Evolutionary conservation across 345 rosid genomes (phyloP), one percentile per base, ranked within the genome.

Genomic region (Leavenworthia alabamica): DNA sequence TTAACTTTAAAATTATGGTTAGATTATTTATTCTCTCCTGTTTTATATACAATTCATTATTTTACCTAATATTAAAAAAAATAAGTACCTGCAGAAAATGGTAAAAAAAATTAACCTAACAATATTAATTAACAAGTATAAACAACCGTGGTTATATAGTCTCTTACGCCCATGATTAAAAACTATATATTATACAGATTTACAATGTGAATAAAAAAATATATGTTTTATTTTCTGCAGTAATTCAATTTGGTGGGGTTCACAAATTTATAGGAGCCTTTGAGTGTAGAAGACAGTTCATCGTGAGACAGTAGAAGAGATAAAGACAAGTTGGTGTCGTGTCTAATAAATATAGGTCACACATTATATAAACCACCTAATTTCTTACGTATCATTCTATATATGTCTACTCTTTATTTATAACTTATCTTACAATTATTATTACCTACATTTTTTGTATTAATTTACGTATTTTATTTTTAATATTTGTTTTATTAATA

Each of bases 291-390:
- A 32, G 16, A 28, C 28, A 60, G 13, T 44, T 1, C 42, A 44
- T 59, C 41, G 41, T 43, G 53, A 60, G 33, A 29, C n/a, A n/a
- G n/a, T n/a, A n/a, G n/a, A n/a, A n/a, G n/a, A n/a, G n/a, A n/a
- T n/a, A n/a, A n/a, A n/a, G n/a, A n/a, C n/a, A n/a, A n/a, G n/a
- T n/a, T n/a, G n/a, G n/a, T n/a, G n/a, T n/a, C n/a, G n/a, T n/a
- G 48, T 45, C 40, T 39, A 55, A 66, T 66, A 56, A 66, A 26
- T 66, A 56, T 26, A 26, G 47, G 39, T 2, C 26, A 55, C 70
- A 43, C 70, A 11, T 6, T 9, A 66, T 55, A 44, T 62, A 23
- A 26, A 36, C 70, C 3, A 56, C 56, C 48, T 9, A 22, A 23
- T 2, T 20, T 3, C 27, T 43, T 32, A 33, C 45, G 28, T 17